These are phyloP conservation scores for Aspergillus kassunensis DNA, from an alignment of 495 filamentous ascomycete species.

Conservation along the genomic window DNA sequence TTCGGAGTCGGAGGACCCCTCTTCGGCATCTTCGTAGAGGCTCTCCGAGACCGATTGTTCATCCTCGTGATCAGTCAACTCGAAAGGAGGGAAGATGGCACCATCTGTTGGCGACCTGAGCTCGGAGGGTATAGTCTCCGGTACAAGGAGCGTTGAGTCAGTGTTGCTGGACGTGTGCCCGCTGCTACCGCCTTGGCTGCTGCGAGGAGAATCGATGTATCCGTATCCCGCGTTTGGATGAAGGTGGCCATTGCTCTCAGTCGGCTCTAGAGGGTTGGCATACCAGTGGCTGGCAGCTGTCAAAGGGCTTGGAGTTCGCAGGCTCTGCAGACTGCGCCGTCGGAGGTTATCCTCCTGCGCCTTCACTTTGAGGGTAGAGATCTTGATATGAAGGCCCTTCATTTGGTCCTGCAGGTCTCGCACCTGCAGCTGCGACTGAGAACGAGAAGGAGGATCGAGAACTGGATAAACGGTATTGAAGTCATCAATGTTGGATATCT, in stretches of 20 bases:
- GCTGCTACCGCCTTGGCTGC: conserved; percentile 23
- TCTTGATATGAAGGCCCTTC: conserved; percentile 86
- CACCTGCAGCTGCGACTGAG: conserved; percentile 62
- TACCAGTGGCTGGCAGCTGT: conserved; percentile 78
- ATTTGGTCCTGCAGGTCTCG: conserved; percentile 86
- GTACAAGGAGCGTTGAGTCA: neutral
- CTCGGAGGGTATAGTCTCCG: neutral
- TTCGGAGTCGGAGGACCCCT: conserved; percentile 43
- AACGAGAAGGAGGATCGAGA: conserved; percentile 36
- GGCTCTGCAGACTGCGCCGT: conserved; percentile 75
- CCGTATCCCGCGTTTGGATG: conserved; percentile 35
- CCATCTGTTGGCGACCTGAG: conserved; percentile 1
- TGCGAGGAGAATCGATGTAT: conserved; percentile 22
- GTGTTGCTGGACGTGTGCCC: conserved; percentile 3
- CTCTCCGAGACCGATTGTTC: conserved; percentile 44
- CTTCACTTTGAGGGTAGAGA: conserved; percentile 79
- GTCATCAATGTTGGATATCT: conserved; percentile 28
- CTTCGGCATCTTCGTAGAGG: conserved; percentile 58
- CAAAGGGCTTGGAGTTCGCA: conserved; percentile 82
- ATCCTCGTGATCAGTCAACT: conserved; percentile 23
- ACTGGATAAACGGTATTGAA: conserved; percentile 36
- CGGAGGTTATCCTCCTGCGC: conserved; percentile 78
- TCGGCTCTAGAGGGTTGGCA: conserved; percentile 47
- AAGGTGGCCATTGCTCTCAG: conserved; percentile 19
- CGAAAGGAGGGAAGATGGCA: conserved; percentile 1